Conservation (phyloP, 352 stramenopile genomes). For the Blastocystis sp. region DNA sequence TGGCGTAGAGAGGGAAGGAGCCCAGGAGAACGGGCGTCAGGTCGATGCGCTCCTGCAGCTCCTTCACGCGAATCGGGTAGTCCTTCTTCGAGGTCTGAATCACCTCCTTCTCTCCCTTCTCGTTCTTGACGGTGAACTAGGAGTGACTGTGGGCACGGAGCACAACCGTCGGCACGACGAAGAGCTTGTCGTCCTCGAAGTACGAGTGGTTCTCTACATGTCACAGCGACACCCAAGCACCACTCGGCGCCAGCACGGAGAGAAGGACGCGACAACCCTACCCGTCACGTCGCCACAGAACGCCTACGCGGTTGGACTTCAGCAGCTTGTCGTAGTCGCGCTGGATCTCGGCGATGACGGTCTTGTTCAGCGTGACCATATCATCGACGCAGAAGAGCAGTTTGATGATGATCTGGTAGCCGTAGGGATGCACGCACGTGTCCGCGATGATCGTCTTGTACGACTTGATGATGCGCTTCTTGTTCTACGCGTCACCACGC, state of each 20-base stretch:
- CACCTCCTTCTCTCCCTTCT: constrained; percentile 72
- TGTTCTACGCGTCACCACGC: constrained; percentile 25
- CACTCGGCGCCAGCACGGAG: constrained; percentile 21
- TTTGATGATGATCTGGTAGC: constrained; percentile 59
- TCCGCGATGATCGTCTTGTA: constrained; percentile 71
- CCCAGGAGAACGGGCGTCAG: neutral
- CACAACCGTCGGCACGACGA: constrained; percentile 18
- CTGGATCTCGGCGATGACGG: constrained; percentile 30
- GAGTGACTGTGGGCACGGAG: neutral
- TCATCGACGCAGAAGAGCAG: constrained; percentile 68
- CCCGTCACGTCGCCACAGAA: neutral
- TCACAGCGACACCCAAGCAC: neutral
- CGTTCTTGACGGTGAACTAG: constrained; percentile 61
- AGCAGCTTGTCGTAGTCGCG: constrained; percentile 17
- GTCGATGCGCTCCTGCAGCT: constrained; percentile 16
- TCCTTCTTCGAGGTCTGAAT: constrained; percentile 40
- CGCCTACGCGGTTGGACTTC: neutral
- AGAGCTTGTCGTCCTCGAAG: constrained; percentile 28
- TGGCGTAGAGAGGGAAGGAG: neutral
- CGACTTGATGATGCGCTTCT: constrained; percentile 55
- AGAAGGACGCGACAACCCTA: constrained; percentile 63
- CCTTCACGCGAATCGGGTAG: constrained; percentile 40
- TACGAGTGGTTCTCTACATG: constrained; percentile 21
- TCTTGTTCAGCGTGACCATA: constrained; percentile 51
- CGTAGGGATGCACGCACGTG: constrained; percentile 44